A percentile compares a stretch with the other conserved stretches of the same genome.
Conservation (phyloP, 306 rosid genomes). For the Nissolia schottii region DNA sequence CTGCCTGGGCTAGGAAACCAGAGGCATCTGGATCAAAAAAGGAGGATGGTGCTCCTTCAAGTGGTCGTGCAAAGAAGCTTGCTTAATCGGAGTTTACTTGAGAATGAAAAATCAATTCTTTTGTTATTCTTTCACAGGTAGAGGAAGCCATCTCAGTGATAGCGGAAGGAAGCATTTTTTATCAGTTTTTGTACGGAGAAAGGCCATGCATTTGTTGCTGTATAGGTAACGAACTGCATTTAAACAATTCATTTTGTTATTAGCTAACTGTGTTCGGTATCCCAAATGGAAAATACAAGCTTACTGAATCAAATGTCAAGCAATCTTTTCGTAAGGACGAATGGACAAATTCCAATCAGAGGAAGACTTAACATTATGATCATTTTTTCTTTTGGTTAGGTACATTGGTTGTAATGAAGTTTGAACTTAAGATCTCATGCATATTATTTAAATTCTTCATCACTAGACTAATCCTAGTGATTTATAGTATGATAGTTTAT, state of each 20-base stretch:
- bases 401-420: too few relatives aligned
- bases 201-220: conserved; percentile 46
- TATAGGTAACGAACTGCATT: conserved; percentile 29
- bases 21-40: conserved; percentile 82
- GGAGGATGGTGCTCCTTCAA: conserved; percentile 88
- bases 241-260: conserved; percentile 39
- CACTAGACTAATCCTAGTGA: too few relatives aligned
- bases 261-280: conserved; percentile 31
- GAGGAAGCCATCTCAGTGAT: conserved; percentile 46
- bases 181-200: conserved; percentile 41
- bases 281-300: conserved; percentile 6
- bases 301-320: conserved; percentile 27
- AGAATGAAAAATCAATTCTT: conserved; percentile 26
- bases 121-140: conserved; percentile 56
- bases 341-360: conserved; percentile 5
- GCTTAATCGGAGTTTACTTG: conserved; percentile 45
- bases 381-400: too few relatives aligned
- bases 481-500: too few relatives aligned
- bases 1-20: conserved; percentile 96
- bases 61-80: conserved; percentile 95
- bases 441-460: too few relatives aligned
- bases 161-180: conserved; percentile 49
- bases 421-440: too few relatives aligned
- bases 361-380: background rate
- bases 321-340: conserved; percentile 2